phyloP scores from a whole-genome alignment of 441 rosid species.

The Sinapis alba region DNA sequence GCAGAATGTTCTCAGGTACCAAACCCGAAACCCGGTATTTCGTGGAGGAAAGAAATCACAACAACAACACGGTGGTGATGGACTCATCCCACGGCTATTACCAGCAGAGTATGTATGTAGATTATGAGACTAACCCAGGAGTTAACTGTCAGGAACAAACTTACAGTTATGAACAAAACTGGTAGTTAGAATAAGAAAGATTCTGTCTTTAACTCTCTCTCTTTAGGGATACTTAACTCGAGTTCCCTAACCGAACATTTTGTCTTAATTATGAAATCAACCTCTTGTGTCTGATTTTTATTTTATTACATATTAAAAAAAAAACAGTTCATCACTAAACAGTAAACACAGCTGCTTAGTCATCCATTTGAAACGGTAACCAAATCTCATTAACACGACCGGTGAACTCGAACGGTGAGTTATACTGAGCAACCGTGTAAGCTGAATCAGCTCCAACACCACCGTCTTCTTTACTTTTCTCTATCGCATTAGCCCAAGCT shows the following conservation, averaged over 20 bases:
- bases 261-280: slow-evolving; percentile 22
- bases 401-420: slow-evolving; percentile 78
- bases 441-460: slow-evolving; percentile 40
- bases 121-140: slow-evolving; percentile 48
- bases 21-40: slow-evolving; percentile 56
- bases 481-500: slow-evolving; percentile 62
- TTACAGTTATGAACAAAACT: slow-evolving; percentile 42
- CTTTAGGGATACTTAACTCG: slow-evolving; percentile 38
- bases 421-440: slow-evolving; percentile 83
- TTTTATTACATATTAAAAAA: not conserved
- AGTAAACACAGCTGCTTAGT: not conserved
- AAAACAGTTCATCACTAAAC: not conserved
- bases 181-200: slow-evolving; percentile 39
- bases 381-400: slow-evolving; percentile 83
- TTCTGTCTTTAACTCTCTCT: slow-evolving; percentile 35
- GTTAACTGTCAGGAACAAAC: slow-evolving; percentile 43
- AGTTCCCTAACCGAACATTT: slow-evolving; percentile 27
- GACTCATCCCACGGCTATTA: slow-evolving; percentile 42
- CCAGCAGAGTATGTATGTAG: slow-evolving; percentile 45
- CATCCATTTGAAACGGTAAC: slow-evolving; percentile 56
- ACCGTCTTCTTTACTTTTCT: slow-evolving; percentile 45
- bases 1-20: slow-evolving; percentile 57
- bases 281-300: not conserved
- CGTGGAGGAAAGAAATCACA: slow-evolving; percentile 54
- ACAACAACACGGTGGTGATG: slow-evolving; percentile 42